phyloP scores from a whole-genome alignment of 2,329 filamentous ascomycete species.

The Fusarium pilosicola region DNA sequence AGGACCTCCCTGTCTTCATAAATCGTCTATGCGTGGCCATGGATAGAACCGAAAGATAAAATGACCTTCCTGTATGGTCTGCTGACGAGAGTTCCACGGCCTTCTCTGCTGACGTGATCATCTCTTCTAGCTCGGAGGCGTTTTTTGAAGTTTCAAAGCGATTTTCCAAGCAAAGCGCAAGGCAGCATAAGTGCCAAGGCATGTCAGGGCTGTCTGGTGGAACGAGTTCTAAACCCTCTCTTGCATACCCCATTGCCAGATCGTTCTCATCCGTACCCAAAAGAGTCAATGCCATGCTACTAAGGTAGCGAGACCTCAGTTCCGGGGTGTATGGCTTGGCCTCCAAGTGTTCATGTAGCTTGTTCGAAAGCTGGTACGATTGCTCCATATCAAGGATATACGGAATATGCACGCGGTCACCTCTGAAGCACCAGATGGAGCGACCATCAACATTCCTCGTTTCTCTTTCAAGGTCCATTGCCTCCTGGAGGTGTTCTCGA shows the following conservation, averaged over 20 bases:
- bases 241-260: not conserved
- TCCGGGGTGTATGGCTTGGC: fast-evolving
- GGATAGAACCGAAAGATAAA: not conserved
- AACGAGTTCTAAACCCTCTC: fast-evolving
- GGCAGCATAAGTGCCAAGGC: not conserved
- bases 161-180: not conserved
- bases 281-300: not conserved
- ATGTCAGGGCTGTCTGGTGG: fast-evolving
- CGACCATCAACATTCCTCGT: not conserved
- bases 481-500: not conserved
- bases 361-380: not conserved
- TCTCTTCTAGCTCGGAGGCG: not conserved
- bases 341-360: not conserved
- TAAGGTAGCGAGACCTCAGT: not conserved
- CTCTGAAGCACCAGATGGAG: not conserved
- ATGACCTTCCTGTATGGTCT: not conserved
- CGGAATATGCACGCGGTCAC: not conserved
- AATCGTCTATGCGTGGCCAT: not conserved
- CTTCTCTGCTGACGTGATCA: fast-evolving
- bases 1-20: fast-evolving
- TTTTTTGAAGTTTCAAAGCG: fast-evolving
- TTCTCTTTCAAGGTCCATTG: not conserved
- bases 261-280: not conserved
- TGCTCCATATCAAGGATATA: not conserved
- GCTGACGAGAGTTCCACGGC: fast-evolving